Conservation (phyloP, 2,329 filamentous ascomycete species). For the Alternaria atra region DNA sequence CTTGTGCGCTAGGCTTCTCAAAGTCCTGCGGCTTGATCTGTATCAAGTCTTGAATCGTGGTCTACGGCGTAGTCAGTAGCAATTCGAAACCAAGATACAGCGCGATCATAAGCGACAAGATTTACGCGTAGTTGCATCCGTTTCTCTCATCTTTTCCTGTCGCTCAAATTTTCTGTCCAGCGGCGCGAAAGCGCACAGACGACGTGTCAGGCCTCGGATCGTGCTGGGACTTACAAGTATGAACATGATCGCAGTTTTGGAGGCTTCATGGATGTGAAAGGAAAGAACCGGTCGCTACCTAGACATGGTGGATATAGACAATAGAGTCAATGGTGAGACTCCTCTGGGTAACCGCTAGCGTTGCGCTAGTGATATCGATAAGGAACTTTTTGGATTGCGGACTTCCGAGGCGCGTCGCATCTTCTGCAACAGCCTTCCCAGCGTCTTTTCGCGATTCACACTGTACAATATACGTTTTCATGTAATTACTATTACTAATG, state of each 20-base stretch:
- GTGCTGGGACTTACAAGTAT: conserved; percentile 46
- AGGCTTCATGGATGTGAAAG: conserved; percentile 38
- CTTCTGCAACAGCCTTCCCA: background rate
- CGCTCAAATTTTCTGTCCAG: conserved; percentile 14
- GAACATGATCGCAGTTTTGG: conserved; percentile 43
- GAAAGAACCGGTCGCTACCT: conserved; percentile 23
- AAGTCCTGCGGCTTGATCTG: conserved; percentile 92
- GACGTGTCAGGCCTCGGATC: background rate
- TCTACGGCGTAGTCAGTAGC: conserved; percentile 61
- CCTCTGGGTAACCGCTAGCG: conserved; percentile 16
- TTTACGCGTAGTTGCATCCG: background rate
- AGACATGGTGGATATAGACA: conserved; percentile 13
- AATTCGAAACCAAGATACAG: background rate
- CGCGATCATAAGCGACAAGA: background rate
- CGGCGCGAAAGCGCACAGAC: background rate
- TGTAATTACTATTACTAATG: background rate
- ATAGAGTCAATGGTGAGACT: conserved; percentile 10
- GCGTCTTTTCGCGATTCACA: background rate
- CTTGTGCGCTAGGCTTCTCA: conserved; percentile 79
- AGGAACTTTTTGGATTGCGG: conserved; percentile 21
- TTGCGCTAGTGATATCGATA: conserved; percentile 32
- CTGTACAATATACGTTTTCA: background rate
- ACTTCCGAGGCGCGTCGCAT: conserved; percentile 25
- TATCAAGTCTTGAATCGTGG: conserved; percentile 92
- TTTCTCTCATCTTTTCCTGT: background rate